Base-by-base conservation (phyloP, 805 yeast species). In the Wickerhamomyces mucosus region DNA sequence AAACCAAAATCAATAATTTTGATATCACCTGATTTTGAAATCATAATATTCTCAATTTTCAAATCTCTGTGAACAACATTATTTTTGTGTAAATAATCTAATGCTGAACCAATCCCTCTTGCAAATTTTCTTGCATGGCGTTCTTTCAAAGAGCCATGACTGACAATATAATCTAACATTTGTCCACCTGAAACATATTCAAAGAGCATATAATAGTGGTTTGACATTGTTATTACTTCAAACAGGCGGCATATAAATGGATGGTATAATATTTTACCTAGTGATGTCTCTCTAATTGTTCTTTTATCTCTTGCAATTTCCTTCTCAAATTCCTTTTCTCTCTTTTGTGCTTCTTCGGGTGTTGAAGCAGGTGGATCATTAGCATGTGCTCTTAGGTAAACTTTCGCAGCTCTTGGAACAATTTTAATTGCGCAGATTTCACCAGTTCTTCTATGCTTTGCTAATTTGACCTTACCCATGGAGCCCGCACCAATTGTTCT, bases 101-200 rank as follows among this genome's bases (percentile, higher is more conserved):
- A 64, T 0, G 99, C 96, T 7, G 92, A 78, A 1, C 86, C 95
- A 36, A 92, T 85, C 6, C 95, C 95, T 45, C 98, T 69, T 5
- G 96, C 94, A 56, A 92, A 92, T 58, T 82, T 82, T 32, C 97
- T 69, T 5, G 97, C 98, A 51, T 85, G 94, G 37, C 81, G 75
- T 55, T 92, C 99, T 56, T 86, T 85, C 42, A 92, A 65, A 2
- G 92, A 78, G 3, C 97, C 98, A 59, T 92, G 98, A 17, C 95
- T 78, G 39, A 92, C 95, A 44, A 92, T 92, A 55, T 89, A 92
- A 60, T 92, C 99, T 40, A 92, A 72, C 82, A 92, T 75, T 59
- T 92, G 98, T 18, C 97, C 97, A 27, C 98, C 99, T 19, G 92
- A 80, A 13, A 92, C 94, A 52, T 84, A 89, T 55, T 92, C 99